Conservation (phyloP, 805 yeast species). For the Kodamaea leandrae region DNA sequence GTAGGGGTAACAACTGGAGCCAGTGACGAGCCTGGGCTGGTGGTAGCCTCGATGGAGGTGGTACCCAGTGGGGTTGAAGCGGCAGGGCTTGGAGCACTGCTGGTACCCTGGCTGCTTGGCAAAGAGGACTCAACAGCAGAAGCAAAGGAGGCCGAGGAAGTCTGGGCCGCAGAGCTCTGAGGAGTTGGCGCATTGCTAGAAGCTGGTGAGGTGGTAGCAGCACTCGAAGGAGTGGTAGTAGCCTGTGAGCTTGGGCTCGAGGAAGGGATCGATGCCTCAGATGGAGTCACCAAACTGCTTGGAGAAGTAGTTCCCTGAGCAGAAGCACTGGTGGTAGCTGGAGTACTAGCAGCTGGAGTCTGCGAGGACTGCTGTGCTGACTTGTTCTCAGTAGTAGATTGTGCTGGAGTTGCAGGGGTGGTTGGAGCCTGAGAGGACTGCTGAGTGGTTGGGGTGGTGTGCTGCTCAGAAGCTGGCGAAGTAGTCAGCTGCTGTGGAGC, state of each 20-base stretch:
- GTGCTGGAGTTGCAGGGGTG: too few relatives aligned
- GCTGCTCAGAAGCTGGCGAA: background rate
- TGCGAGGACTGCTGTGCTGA: background rate
- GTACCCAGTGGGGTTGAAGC: background rate
- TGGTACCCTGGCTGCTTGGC: too few relatives aligned
- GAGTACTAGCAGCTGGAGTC: too few relatives aligned
- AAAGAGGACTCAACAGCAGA: conserved; percentile 5
- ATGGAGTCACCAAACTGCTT: conserved; percentile 2
- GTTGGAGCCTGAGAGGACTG: too few relatives aligned
- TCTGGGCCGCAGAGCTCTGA: background rate
- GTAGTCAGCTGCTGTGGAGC: background rate
- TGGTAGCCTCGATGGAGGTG: too few relatives aligned
- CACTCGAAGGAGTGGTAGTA: background rate
- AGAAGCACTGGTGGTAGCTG: conserved; percentile 3
- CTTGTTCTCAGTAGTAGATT: background rate
- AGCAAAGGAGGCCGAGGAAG: background rate
- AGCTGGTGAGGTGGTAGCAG: conserved; percentile 4
- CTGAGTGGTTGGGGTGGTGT: background rate
- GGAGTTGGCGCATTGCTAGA: background rate
- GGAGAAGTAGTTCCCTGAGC: conserved; percentile 5
- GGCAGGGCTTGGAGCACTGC: conserved; percentile 1
- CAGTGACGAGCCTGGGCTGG: background rate
- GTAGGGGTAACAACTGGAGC: conserved; percentile 4
- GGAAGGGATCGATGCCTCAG: background rate
- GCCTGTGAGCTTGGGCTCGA: background rate